A percentile compares a stretch with the other conserved stretches of the same genome.
Conservation (phyloP, 2,329 filamentous ascomycete genomes). For the Aureobasidium melanogenum region DNA sequence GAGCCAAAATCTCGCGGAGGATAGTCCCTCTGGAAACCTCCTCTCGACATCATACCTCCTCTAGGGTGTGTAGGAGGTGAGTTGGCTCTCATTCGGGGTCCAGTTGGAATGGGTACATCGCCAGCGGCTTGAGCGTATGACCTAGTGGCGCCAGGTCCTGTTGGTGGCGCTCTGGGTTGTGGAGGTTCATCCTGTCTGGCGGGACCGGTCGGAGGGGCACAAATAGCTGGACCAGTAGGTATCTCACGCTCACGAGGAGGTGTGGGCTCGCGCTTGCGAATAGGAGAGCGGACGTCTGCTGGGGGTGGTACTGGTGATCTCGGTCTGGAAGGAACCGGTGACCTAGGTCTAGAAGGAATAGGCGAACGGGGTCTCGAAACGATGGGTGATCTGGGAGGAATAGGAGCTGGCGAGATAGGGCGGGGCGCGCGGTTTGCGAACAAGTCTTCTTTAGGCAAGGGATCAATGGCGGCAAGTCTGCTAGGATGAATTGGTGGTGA, state of each 20-base stretch:
- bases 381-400: conserved; percentile 1
- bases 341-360: neutral
- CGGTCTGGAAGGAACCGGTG: neutral
- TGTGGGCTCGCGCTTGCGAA: conserved; percentile 30
- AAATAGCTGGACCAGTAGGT: conserved; percentile 21
- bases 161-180: conserved; percentile 16
- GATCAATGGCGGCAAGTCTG: conserved; percentile 32
- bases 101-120: conserved; percentile 7
- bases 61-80: conserved; percentile 10
- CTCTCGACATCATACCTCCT: conserved; percentile 1
- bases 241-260: conserved; percentile 17
- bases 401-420: conserved; percentile 17
- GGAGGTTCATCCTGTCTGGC: conserved; percentile 14
- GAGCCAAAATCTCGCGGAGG: conserved; percentile 8
- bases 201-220: conserved; percentile 25
- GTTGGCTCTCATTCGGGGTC: conserved; percentile 5
- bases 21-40: conserved; percentile 7
- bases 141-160: conserved; percentile 7
- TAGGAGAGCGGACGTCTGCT: conserved; percentile 21
- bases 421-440: conserved; percentile 20
- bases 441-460: conserved; percentile 15
- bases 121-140: neutral
- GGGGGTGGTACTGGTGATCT: neutral
- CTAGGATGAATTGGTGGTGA: conserved; percentile 52
- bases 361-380: neutral